These are phyloP conservation scores for Cryptosporidium canis DNA, from an alignment of 169 alveolate species.

Conservation along the genomic window DNA sequence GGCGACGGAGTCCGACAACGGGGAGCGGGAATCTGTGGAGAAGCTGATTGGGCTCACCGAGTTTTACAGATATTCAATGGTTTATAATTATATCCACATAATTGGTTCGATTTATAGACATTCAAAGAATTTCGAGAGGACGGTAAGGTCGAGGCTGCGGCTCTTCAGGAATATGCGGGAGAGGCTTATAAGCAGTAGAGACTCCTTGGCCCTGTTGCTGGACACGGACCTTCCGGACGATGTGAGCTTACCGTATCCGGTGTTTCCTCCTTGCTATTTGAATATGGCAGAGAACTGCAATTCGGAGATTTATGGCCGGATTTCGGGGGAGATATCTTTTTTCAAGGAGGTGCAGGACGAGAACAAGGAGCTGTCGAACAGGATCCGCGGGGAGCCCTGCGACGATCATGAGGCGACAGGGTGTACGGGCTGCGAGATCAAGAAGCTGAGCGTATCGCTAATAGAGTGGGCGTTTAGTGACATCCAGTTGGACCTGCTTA, in stretches of 20 bases:
- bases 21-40: neutral
- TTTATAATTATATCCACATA: constrained; percentile 8
- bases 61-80: constrained; percentile 36
- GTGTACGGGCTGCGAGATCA: constrained; percentile 38
- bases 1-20: constrained; percentile 9
- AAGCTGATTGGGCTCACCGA: constrained; percentile 17
- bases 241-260: constrained; percentile 12
- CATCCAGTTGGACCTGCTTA: constrained; percentile 14
- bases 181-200: constrained; percentile 1
- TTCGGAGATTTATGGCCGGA: neutral
- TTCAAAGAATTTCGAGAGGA: constrained; percentile 26
- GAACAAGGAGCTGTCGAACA: neutral
- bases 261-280: constrained; percentile 30
- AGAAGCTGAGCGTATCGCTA: neutral
- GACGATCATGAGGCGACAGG: constrained; percentile 33
- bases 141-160: constrained; percentile 3
- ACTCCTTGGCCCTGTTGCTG: constrained; percentile 16
- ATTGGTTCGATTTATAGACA: constrained; percentile 32
- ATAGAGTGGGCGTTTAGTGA: constrained; percentile 40
- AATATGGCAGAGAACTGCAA: constrained; percentile 26
- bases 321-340: constrained; percentile 2
- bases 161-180: constrained; percentile 20
- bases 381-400: constrained; percentile 6
- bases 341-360: constrained; percentile 43
- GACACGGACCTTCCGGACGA: constrained; percentile 23